Evolutionary conservation across 306 rosid genomes (phyloP).

Genomic region (Casuarina glauca): DNA sequence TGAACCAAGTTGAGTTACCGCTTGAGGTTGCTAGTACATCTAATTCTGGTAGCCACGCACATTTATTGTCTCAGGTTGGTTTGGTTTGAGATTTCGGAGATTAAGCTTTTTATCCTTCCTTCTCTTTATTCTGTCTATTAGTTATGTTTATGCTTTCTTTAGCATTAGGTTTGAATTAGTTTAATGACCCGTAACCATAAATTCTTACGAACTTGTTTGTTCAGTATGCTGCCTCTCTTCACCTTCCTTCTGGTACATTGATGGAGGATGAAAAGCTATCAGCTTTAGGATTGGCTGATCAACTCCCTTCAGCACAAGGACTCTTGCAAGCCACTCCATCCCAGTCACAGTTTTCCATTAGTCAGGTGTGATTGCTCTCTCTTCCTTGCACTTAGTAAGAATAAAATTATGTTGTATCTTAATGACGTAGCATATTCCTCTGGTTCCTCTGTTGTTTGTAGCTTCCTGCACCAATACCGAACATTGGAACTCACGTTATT

Average conservation of each 20-base stretch:
- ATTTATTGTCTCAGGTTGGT: conserved; percentile 81
- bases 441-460: conserved; percentile 34
- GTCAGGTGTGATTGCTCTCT: conserved; percentile 49
- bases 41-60: conserved; percentile 72
- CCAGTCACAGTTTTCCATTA: conserved; percentile 63
- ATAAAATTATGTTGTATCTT: conserved; percentile 2
- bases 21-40: conserved; percentile 71
- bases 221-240: conserved; percentile 83
- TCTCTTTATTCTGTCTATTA: neutral
- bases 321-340: conserved; percentile 65
- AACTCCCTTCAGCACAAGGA: conserved; percentile 82
- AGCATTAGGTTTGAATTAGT: conserved; percentile 10
- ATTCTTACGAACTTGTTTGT: neutral
- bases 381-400: neutral
- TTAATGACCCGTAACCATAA: neutral
- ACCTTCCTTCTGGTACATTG: conserved; percentile 66
- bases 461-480: conserved; percentile 77
- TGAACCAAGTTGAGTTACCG: conserved; percentile 82
- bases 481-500: conserved; percentile 76
- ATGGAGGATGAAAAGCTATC: conserved; percentile 86
- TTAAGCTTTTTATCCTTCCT: neutral
- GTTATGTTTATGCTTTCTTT: conserved; percentile 5
- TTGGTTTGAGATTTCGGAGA: conserved; percentile 2
- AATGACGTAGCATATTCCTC: conserved; percentile 3
- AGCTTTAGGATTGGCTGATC: conserved; percentile 75